Evolutionary conservation across 1,284 basidiomycete genomes (phyloP).

Genomic region (Cutaneotrichosporon sp.): DNA sequence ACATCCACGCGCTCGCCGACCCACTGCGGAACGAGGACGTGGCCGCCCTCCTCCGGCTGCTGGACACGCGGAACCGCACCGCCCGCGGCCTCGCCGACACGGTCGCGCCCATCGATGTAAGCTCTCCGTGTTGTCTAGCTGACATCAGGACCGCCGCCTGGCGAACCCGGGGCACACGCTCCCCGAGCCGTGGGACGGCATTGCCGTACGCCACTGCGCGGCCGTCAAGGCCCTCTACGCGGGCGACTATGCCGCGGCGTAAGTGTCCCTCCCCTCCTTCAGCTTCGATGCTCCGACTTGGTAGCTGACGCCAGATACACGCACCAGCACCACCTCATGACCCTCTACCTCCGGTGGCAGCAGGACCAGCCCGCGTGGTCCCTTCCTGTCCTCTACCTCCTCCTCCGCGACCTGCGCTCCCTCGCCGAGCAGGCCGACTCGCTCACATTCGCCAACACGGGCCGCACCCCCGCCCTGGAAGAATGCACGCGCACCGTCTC

Average conservation of each 20-base stretch:
- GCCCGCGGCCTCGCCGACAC: constrained; percentile 44
- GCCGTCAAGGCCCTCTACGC: constrained; percentile 39
- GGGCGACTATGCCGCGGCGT: constrained; percentile 37
- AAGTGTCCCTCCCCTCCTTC: constrained; percentile 1
- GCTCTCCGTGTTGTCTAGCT: constrained; percentile 13
- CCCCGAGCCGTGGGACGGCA: constrained; percentile 47
- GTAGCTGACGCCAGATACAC: constrained; percentile 28
- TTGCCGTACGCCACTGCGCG: constrained; percentile 49
- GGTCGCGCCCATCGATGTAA: constrained; percentile 43
- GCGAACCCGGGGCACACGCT: constrained; percentile 41
- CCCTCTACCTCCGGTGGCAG: constrained; percentile 75
- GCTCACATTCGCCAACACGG: constrained; percentile 51
- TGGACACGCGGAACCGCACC: constrained; percentile 39
- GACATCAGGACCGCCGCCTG: constrained; percentile 36
- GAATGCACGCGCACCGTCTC: constrained; percentile 87
- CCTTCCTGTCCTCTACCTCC: constrained; percentile 72
- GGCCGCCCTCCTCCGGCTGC: constrained; percentile 32
- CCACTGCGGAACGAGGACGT: constrained; percentile 40
- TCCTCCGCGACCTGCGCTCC: constrained; percentile 75
- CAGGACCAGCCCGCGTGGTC: constrained; percentile 77
- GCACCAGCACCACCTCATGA: constrained; percentile 52
- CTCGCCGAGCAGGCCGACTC: constrained; percentile 63
- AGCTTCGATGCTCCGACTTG: neutral
- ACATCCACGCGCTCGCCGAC: constrained; percentile 39
- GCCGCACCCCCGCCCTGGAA: constrained; percentile 71